phyloP scores from a whole-genome alignment of 352 stramenopile species.

The Salisapilia sapeloensis region DNA sequence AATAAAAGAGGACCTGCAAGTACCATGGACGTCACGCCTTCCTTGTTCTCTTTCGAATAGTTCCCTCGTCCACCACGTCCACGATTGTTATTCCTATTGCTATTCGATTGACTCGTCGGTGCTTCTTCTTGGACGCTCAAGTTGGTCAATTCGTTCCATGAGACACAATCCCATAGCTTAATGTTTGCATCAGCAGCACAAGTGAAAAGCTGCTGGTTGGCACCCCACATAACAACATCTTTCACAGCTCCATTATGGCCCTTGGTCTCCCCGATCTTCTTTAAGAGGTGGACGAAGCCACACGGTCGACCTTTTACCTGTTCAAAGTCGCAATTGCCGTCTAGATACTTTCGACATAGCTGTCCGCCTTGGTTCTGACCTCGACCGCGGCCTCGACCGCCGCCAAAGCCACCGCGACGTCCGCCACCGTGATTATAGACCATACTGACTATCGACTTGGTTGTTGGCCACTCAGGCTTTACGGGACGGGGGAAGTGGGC shows the following conservation, averaged over 20 bases:
- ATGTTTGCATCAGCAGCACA: conserved; percentile 44
- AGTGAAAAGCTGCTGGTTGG: conserved; percentile 65
- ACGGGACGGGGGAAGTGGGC: too few relatives aligned
- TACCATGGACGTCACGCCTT: conserved; percentile 52
- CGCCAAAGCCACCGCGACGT: conserved; percentile 9
- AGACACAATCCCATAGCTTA: conserved; percentile 72
- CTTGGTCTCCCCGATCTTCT: conserved; percentile 66
- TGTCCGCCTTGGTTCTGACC: conserved; percentile 25
- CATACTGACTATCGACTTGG: too few relatives aligned
- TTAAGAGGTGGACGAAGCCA: conserved; percentile 65
- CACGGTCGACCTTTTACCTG: conserved; percentile 30
- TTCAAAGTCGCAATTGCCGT: conserved; percentile 46
- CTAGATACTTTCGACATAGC: conserved; percentile 46
- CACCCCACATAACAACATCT: conserved; percentile 59
- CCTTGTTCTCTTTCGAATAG: conserved; percentile 10
- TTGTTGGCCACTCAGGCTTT: too few relatives aligned
- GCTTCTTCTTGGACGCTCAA: conserved; percentile 27
- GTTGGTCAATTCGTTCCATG: conserved; percentile 65
- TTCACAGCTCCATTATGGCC: conserved; percentile 58
- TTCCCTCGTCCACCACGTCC: not conserved
- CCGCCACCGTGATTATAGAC: too few relatives aligned
- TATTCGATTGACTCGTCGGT: conserved; percentile 4
- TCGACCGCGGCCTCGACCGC: conserved; percentile 8
- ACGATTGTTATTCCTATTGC: conserved; percentile 5
- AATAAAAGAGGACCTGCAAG: conserved; percentile 66